These are phyloP conservation scores for Stipa capillata DNA, from an alignment of 176 grass and related monocot genomes.

Conservation along the genomic window DNA sequence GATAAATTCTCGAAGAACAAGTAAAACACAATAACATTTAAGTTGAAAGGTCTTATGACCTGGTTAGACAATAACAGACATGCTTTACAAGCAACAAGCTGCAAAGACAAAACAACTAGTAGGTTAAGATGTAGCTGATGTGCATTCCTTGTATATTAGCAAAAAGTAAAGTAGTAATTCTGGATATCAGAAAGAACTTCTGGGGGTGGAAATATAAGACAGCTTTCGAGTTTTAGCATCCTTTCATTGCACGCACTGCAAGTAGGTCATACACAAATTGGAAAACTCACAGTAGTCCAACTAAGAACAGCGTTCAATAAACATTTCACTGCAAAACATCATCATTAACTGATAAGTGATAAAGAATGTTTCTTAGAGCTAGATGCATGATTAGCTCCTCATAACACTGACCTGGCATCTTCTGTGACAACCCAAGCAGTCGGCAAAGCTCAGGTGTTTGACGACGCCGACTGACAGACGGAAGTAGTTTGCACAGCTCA, in stretches of 20 bases:
- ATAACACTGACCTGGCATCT: conserved; percentile 73
- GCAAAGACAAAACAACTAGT: neutral
- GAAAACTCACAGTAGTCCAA: neutral
- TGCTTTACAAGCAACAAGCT: neutral
- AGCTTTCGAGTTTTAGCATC: neutral
- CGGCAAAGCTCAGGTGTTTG: conserved; percentile 82
- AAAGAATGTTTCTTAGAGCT: neutral
- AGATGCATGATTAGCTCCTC: conserved; percentile 6
- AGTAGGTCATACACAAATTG: neutral
- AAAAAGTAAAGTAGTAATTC: neutral
- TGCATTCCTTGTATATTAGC: neutral
- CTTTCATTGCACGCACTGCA: neutral
- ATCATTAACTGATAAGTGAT: neutral
- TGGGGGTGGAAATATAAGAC: neutral
- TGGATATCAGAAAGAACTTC: neutral
- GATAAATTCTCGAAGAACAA: neutral
- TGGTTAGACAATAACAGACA: neutral
- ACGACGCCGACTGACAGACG: conserved; percentile 75
- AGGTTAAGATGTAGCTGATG: neutral
- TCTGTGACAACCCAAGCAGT: conserved; percentile 72
- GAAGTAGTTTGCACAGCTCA: conserved; percentile 83
- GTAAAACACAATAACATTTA: neutral
- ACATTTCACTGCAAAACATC: neutral
- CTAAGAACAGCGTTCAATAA: neutral
- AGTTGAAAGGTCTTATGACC: neutral